Evolutionary conservation across 495 filamentous ascomycete species (phyloP).

Genomic region (Penicillium lagena): DNA sequence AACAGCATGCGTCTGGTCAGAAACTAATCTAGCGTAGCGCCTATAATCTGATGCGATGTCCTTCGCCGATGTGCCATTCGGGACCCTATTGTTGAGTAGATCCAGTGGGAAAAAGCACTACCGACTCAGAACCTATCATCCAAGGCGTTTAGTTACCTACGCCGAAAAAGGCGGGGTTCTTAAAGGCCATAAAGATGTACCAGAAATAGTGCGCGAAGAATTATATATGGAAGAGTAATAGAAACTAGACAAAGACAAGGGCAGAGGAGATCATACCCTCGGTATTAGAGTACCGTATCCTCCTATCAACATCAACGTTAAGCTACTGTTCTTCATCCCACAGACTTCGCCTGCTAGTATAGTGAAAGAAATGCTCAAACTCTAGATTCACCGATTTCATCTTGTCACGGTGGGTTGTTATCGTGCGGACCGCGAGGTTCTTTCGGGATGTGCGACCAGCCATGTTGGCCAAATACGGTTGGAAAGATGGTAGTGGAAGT

Average conservation of each 20-base stretch:
- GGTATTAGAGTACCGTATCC: neutral
- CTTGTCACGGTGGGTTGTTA: no score
- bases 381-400: no score
- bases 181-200: slow-evolving; percentile 15
- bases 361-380: no score
- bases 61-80: slow-evolving; percentile 10
- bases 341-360: no score
- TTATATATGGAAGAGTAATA: slow-evolving; percentile 20
- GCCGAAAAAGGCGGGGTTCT: slow-evolving; percentile 7
- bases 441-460: no score
- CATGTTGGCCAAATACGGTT: no score
- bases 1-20: slow-evolving; percentile 11
- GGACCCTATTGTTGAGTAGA: slow-evolving; percentile 20
- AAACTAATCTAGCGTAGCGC: slow-evolving; percentile 13
- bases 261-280: neutral
- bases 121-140: slow-evolving; percentile 11
- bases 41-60: slow-evolving; percentile 17
- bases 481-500: no score
- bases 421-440: no score
- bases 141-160: slow-evolving; percentile 11
- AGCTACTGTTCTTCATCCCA: neutral
- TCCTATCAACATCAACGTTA: slow-evolving; percentile 12
- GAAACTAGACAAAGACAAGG: slow-evolving; percentile 5
- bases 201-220: neutral
- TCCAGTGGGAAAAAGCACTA: slow-evolving; percentile 19